Evolutionary conservation across 2,329 filamentous ascomycete species (phyloP).

Genomic region (Ophiobolus disseminans): DNA sequence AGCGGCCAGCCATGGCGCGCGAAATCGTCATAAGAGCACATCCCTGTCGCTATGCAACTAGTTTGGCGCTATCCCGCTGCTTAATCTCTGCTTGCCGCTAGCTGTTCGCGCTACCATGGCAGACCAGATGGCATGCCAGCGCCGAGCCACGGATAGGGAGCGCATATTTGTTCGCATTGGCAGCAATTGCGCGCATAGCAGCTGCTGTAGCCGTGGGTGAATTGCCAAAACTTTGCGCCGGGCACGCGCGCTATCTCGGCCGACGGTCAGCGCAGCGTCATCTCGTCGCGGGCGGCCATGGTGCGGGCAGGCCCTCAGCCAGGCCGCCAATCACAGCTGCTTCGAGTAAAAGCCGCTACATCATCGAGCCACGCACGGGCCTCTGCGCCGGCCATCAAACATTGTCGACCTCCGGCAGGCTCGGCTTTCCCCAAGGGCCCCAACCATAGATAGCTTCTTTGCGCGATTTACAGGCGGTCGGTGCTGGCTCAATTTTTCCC

Average conservation of each 20-base stretch:
- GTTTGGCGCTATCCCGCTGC: slow-evolving; percentile 21
- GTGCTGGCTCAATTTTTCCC: slow-evolving; percentile 37
- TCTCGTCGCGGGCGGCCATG: no score
- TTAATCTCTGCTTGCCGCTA: slow-evolving; percentile 18
- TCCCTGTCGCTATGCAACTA: slow-evolving; percentile 19
- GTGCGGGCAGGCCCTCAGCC: slow-evolving; percentile 2
- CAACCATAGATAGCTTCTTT: slow-evolving; percentile 21
- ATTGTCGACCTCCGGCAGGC: slow-evolving; percentile 16
- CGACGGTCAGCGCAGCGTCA: slow-evolving; percentile 6
- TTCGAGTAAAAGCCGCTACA: slow-evolving; percentile 1
- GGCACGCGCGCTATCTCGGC: no score
- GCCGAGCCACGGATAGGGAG: no score
- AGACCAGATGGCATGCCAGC: slow-evolving; percentile 3
- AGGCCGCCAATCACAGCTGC: slow-evolving; percentile 17
- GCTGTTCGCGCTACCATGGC: slow-evolving; percentile 2
- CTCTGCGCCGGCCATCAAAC: slow-evolving; percentile 10
- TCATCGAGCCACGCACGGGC: slow-evolving; percentile 15
- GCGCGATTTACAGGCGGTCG: slow-evolving; percentile 16
- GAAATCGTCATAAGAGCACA: slow-evolving; percentile 16
- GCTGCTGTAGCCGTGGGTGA: no score
- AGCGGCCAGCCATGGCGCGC: slow-evolving; percentile 4
- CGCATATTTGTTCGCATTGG: no score
- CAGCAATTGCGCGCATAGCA: no score
- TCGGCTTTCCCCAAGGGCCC: slow-evolving; percentile 20
- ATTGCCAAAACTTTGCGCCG: no score